A percentile compares a stretch with the other conserved stretches of the same genome.
These are phyloP conservation scores for Aureococcus anophagefferens DNA, from an alignment of 108 stramenopile genomes.

Conservation along the genomic window DNA sequence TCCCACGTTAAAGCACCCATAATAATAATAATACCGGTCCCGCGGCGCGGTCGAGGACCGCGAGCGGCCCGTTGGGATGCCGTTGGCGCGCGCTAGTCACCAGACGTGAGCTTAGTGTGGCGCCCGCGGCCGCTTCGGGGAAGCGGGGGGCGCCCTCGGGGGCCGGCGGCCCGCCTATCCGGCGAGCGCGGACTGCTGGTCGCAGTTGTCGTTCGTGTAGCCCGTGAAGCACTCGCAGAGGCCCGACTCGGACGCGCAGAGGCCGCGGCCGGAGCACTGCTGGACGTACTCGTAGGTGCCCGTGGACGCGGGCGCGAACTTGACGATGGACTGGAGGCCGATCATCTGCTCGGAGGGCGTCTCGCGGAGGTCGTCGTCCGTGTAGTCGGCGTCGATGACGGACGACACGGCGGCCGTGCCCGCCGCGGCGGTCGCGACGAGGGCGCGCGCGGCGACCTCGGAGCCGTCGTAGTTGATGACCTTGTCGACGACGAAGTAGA, in stretches of 20 bases:
- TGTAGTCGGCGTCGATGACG: slow-evolving; percentile 19
- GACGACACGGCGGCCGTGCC: slow-evolving; percentile 15
- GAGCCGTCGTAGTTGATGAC: slow-evolving; percentile 50
- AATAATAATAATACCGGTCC: too few species aligned
- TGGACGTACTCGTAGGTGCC: slow-evolving; percentile 45
- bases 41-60: too few species aligned
- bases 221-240: slow-evolving; percentile 59
- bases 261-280: slow-evolving; percentile 52
- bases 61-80: too few species aligned
- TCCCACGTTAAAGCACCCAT: too few species aligned
- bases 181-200: slow-evolving; percentile 33
- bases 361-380: slow-evolving; percentile 13
- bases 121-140: too few species aligned
- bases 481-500: slow-evolving; percentile 46
- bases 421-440: slow-evolving; percentile 35
- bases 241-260: slow-evolving; percentile 40
- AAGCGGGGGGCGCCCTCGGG: too few species aligned
- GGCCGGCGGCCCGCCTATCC: neutral
- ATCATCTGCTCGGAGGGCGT: neutral
- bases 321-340: slow-evolving; percentile 48
- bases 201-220: slow-evolving; percentile 37
- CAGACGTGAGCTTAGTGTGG: too few species aligned
- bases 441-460: neutral
- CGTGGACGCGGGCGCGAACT: slow-evolving; percentile 47
- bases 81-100: too few species aligned